Evolutionary conservation across 139 green algal species (phyloP).

Genomic region (Coccomyxa sp.): DNA sequence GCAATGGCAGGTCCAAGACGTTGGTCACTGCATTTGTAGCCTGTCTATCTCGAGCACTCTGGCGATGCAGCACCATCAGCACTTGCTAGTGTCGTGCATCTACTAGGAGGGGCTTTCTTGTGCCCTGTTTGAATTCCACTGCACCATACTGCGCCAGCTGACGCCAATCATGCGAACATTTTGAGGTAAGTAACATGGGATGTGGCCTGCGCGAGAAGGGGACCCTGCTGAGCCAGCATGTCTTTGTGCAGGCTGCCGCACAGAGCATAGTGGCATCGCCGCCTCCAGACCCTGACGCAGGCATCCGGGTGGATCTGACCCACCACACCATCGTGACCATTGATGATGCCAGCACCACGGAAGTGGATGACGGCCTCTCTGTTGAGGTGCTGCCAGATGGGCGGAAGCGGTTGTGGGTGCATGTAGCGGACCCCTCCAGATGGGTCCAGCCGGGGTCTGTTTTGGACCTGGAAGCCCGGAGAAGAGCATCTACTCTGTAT

Average conservation of each 20-base stretch:
- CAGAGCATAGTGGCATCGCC: slow-evolving; percentile 28
- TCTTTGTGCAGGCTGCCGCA: slow-evolving; percentile 28
- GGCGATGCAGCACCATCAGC: no score
- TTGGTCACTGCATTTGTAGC: background rate
- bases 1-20: background rate
- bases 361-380: slow-evolving; percentile 82
- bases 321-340: slow-evolving; percentile 64
- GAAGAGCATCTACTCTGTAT: slow-evolving; percentile 70
- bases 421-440: slow-evolving; percentile 80
- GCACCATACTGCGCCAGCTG: background rate
- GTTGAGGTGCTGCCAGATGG: slow-evolving; percentile 49
- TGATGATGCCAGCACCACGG: slow-evolving; percentile 76
- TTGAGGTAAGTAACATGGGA: background rate
- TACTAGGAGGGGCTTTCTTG: no score
- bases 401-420: slow-evolving; percentile 73
- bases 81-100: no score
- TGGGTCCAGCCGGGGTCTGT: slow-evolving; percentile 19
- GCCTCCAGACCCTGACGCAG: slow-evolving; percentile 53
- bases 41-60: background rate
- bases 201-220: background rate
- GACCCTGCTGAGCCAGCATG: background rate
- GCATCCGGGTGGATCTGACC: slow-evolving; percentile 50
- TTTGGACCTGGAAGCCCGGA: slow-evolving; percentile 58
- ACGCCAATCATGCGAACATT: background rate
- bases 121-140: background rate